These are phyloP conservation scores for Canna indica DNA, from an alignment of 176 grass and related monocot species.

Conservation along the genomic window DNA sequence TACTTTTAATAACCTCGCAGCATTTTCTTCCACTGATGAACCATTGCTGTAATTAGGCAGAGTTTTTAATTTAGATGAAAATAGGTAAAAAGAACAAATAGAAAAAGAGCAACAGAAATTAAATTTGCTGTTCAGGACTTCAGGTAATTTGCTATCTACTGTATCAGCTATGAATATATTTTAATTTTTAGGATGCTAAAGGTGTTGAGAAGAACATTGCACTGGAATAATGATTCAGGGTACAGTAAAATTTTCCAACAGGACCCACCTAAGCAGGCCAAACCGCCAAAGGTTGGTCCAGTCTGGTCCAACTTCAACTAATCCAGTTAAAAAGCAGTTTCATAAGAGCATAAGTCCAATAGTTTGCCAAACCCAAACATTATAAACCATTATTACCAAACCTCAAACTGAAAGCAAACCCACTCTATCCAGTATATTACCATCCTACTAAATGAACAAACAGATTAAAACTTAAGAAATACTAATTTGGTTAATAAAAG, in stretches of 20 bases:
- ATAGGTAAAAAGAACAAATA: constrained; percentile 16
- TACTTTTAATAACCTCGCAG: constrained; percentile 57
- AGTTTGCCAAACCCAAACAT: not conserved
- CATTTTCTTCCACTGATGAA: constrained; percentile 44
- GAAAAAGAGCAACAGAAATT: not conserved
- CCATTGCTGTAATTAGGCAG: constrained; percentile 47
- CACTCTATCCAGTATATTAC: not conserved
- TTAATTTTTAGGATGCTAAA: not conserved
- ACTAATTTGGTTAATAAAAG: not conserved
- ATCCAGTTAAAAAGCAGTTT: not conserved
- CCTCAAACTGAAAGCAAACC: not conserved
- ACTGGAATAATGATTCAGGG: not conserved
- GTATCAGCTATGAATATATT: not conserved
- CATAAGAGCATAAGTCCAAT: not conserved
- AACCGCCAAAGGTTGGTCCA: not conserved
- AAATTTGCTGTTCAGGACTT: not conserved
- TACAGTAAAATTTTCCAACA: not conserved
- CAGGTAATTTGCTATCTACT: not conserved
- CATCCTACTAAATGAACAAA: not conserved
- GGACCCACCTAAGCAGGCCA: not conserved
- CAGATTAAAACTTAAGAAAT: not conserved
- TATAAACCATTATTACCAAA: not conserved
- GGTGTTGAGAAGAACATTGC: not conserved
- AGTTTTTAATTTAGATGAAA: constrained; percentile 8
- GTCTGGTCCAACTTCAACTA: not conserved